Evolutionary conservation across 2,329 filamentous ascomycete species (phyloP).

Genomic region (Dactylellina drechsleri): DNA sequence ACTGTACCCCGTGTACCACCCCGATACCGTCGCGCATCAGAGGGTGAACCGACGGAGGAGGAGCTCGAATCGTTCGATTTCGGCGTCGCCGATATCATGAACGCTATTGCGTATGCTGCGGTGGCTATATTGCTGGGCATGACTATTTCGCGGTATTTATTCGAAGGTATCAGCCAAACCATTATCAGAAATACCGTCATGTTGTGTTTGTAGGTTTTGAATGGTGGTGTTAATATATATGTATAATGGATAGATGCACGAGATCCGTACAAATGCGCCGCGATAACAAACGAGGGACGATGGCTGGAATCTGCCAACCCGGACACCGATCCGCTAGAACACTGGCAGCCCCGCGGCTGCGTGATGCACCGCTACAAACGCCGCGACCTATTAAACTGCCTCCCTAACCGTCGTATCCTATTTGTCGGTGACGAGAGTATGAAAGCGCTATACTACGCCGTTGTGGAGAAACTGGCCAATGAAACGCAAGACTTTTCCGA

Average conservation of each 20-base stretch:
- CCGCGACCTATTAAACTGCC: constrained; percentile 67
- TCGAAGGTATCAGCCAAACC: constrained; percentile 5
- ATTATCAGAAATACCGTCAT: too few species aligned
- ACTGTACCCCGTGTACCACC: constrained; percentile 19
- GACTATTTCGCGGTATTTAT: constrained; percentile 12
- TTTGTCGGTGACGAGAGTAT: constrained; percentile 72
- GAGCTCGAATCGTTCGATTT: not conserved
- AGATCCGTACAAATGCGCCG: constrained; percentile 68
- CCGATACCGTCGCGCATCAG: constrained; percentile 8
- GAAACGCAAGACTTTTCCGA: not conserved
- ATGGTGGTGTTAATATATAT: constrained; percentile 1
- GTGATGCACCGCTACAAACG: constrained; percentile 68
- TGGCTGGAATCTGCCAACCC: constrained; percentile 63
- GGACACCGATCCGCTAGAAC: constrained; percentile 61
- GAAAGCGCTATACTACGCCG: constrained; percentile 71
- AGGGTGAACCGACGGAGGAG: constrained; percentile 3
- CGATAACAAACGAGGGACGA: constrained; percentile 66
- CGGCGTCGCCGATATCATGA: constrained; percentile 1
- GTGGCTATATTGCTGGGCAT: constrained; percentile 27
- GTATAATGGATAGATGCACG: constrained; percentile 58
- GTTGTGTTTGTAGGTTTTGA: too few species aligned
- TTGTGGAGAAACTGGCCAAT: constrained; percentile 57
- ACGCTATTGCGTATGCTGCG: constrained; percentile 11
- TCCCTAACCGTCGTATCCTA: constrained; percentile 67
- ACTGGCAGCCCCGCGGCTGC: constrained; percentile 72